Base-by-base conservation (phyloP, 441 rosid species). In the Croton setiger region DNA sequence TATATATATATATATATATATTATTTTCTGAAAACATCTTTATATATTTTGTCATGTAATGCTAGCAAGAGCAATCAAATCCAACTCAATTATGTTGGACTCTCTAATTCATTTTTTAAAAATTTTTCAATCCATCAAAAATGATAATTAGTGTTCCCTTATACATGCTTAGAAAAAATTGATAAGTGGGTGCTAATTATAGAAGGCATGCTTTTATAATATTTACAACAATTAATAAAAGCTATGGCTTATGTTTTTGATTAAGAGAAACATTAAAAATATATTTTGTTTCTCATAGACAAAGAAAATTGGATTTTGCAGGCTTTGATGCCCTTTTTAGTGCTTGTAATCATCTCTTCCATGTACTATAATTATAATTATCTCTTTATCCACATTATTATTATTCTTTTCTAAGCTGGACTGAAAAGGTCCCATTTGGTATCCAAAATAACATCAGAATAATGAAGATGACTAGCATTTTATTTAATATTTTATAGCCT, bases 321-420 rank as follows among this genome's bases (percentile, higher is more conserved):
- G 78, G 56, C 51, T 75, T 66, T 21, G 47, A 49, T 53, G 71
- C 68, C 31, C 31, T 27, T 66, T 66, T 65, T 56, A 57, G 65
- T 72, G 69, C 69, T 72, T 63, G 58, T 59, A 70, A 73, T 76
- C 68, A 64, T 68, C 72, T 65, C 44, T 52, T 18, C 54, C 62
- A 35, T 15, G 31, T 27, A 27, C 37, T 31, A 49, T 75, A 69
- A 76, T 76, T 73, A 70, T 70, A 69, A 76, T 76, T 73, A 70
- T 70, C 56, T 11, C 20, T 35, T 5, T 18, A 36, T 45, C 21
- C 64, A 35, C 44, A 36, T n/a, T 49, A 23, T 39, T 31, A n/a
- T 49, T 65, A 55, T 60, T 61, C n/a, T 59, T 39, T 5, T 36
- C 9, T 20, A 4, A 23, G 2, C 39, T 3, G 35, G 18, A 14